These are phyloP conservation scores for Tillandsia leiboldiana DNA, from an alignment of 176 grass and related monocot genomes.

Conservation along the genomic window DNA sequence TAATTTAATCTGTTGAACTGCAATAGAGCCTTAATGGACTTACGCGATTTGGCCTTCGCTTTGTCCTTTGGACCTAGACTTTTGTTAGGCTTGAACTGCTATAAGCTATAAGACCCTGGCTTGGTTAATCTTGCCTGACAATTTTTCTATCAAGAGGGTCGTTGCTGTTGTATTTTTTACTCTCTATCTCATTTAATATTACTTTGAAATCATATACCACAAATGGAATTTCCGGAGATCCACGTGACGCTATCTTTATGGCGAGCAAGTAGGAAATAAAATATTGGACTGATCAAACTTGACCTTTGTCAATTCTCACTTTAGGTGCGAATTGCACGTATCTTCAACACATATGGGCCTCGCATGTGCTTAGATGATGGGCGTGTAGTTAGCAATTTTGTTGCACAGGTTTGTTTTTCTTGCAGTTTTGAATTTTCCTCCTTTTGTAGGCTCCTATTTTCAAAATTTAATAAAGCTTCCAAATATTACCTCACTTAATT, in stretches of 20 bases:
- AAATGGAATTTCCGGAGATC: too few relatives aligned
- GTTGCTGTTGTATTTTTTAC: too few relatives aligned
- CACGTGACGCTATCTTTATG: background rate
- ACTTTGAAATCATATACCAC: too few relatives aligned
- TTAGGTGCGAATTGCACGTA: slow-evolving; percentile 88
- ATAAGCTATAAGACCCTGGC: too few relatives aligned
- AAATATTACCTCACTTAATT: background rate
- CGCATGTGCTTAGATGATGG: slow-evolving; percentile 96
- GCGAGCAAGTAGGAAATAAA: background rate
- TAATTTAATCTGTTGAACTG: too few relatives aligned
- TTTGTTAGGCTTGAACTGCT: too few relatives aligned
- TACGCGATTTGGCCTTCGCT: too few relatives aligned
- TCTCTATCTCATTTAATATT: too few relatives aligned
- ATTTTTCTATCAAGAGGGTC: too few relatives aligned
- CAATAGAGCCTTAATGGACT: too few relatives aligned
- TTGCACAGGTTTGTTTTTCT: slow-evolving; percentile 59
- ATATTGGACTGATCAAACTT: background rate
- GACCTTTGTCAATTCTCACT: slow-evolving; percentile 3
- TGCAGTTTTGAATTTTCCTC: background rate
- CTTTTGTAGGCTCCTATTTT: background rate
- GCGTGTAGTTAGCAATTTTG: slow-evolving; percentile 92
- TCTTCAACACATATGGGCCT: slow-evolving; percentile 95
- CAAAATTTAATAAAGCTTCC: background rate
- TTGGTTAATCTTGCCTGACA: too few relatives aligned
- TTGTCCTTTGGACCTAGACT: too few relatives aligned